These are phyloP conservation scores for Leccinum uliginosum DNA, from an alignment of 768 basidiomycete species.

Conservation along the genomic window DNA sequence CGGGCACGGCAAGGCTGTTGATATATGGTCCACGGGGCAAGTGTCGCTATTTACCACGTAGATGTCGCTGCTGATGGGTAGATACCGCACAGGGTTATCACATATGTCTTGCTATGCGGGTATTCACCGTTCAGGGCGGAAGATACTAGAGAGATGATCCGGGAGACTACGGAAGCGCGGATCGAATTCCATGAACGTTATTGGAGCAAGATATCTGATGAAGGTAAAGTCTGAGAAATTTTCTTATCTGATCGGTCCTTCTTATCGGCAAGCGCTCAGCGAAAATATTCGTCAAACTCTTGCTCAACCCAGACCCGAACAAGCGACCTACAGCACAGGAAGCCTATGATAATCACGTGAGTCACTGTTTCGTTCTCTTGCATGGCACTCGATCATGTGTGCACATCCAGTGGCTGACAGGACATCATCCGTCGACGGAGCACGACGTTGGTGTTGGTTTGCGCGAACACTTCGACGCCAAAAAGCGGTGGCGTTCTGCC, in stretches of 20 bases:
- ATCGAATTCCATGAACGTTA: slow-evolving; percentile 92
- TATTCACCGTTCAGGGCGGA: slow-evolving; percentile 93
- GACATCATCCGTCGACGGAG: slow-evolving; percentile 58
- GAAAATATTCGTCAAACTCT: slow-evolving; percentile 72
- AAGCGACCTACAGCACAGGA: slow-evolving; percentile 70
- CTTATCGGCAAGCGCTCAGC: slow-evolving; percentile 40
- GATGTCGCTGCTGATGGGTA: not conserved
- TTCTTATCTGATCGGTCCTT: not conserved
- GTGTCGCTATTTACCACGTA: slow-evolving; percentile 18
- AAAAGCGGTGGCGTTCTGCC: slow-evolving; percentile 67
- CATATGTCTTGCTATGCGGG: slow-evolving; percentile 92
- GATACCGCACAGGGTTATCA: slow-evolving; percentile 63
- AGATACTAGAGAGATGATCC: slow-evolving; percentile 66
- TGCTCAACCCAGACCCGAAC: slow-evolving; percentile 68
- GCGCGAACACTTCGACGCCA: slow-evolving; percentile 78
- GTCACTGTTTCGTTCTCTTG: slow-evolving; percentile 18
- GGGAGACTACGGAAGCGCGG: slow-evolving; percentile 81
- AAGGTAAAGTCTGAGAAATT: slow-evolving; percentile 44
- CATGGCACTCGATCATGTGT: not conserved
- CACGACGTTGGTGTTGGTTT: slow-evolving; percentile 71
- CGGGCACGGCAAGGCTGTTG: slow-evolving; percentile 91
- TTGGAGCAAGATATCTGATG: slow-evolving; percentile 83
- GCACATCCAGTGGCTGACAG: slow-evolving; percentile 63
- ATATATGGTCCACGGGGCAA: slow-evolving; percentile 91
- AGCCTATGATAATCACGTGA: slow-evolving; percentile 63